Percentiles rank a stretch among this genome's conserved stretches.
phyloP scores from a whole-genome alignment of 257 asterid genomes.

The Solanum chilense region DNA sequence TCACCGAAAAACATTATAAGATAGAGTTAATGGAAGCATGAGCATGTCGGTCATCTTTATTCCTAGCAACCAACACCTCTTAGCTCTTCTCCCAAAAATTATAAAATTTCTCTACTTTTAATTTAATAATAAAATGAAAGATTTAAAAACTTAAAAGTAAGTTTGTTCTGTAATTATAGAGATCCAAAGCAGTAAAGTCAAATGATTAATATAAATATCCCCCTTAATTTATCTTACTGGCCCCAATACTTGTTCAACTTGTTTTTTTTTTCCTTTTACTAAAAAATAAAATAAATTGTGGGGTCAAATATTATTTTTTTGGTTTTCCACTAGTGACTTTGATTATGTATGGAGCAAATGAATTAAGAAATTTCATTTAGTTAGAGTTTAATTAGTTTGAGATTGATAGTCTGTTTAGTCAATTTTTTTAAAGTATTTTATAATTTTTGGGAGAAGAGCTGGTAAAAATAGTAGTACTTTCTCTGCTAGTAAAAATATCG shows the following conservation, averaged over 20 bases:
- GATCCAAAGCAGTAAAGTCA: neutral
- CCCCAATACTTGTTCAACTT: neutral
- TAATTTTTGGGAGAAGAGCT: too few species aligned
- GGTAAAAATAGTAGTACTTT: too few species aligned
- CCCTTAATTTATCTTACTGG: conserved; percentile 2
- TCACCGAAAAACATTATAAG: too few species aligned
- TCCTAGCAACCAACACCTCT: neutral
- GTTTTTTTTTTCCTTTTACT: neutral
- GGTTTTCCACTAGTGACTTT: neutral
- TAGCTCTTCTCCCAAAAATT: neutral
- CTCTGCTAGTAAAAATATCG: too few species aligned
- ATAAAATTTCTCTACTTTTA: neutral
- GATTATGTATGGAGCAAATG: neutral
- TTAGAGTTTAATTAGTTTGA: neutral
- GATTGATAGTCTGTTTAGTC: neutral
- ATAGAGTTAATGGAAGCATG: neutral
- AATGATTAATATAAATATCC: neutral
- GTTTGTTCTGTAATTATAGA: neutral
- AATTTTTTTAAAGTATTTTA: fast-evolving
- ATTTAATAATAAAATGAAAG: neutral
- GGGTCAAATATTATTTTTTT: neutral
- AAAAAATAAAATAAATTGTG: neutral
- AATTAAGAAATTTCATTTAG: neutral
- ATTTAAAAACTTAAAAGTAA: neutral
- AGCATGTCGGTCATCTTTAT: neutral